These are phyloP conservation scores for Pleurotus tuoliensis DNA, from an alignment of 768 basidiomycete genomes.

Conservation along the genomic window DNA sequence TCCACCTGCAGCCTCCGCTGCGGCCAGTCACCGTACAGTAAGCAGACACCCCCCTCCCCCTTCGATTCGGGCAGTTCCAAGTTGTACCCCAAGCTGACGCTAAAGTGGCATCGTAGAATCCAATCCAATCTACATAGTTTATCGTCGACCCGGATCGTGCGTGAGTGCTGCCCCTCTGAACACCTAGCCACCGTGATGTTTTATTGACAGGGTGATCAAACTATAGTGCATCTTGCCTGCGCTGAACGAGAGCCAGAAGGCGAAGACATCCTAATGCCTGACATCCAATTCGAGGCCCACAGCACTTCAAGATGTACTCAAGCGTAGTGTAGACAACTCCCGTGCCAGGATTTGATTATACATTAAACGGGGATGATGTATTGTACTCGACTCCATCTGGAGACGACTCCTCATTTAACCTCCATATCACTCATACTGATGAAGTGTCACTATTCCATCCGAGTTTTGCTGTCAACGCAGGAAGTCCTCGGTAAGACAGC, in stretches of 20 bases:
- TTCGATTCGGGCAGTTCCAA: neutral
- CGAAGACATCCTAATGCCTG: neutral
- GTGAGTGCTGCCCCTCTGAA: neutral
- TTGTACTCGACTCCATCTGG: neutral
- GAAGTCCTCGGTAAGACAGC: no score
- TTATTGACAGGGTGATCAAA: neutral
- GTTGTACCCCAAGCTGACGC: neutral
- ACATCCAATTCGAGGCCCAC: no score
- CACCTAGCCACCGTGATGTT: neutral
- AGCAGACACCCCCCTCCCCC: neutral
- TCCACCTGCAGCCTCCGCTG: neutral
- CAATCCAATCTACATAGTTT: neutral
- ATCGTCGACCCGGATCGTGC: neutral
- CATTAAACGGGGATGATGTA: neutral
- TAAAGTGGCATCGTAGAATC: neutral
- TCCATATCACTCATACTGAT: no score
- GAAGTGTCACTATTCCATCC: no score
- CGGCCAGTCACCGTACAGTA: neutral
- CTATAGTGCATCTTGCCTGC: neutral
- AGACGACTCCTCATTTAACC: neutral
- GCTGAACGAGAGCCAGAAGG: neutral
- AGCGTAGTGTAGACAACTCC: neutral
- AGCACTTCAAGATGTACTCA: no score
- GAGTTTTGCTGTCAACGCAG: no score
- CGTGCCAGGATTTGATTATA: neutral